These are phyloP conservation scores for Narthecium ossifragum DNA, from an alignment of 106 monocot species.

Conservation along the genomic window DNA sequence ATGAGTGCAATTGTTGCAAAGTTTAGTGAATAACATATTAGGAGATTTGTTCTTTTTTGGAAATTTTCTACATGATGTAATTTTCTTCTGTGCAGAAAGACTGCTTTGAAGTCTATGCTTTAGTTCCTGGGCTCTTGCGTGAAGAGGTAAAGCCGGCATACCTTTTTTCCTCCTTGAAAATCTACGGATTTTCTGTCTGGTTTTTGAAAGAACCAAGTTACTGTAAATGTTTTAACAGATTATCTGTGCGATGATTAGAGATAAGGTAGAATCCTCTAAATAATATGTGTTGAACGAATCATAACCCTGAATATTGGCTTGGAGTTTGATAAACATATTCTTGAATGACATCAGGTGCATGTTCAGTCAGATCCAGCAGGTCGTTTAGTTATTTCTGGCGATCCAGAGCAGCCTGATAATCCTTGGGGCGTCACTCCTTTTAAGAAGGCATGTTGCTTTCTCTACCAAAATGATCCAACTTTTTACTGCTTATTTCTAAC, in stretches of 20 bases:
- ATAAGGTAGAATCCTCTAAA: no score
- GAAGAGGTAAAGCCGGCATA: constrained; percentile 65
- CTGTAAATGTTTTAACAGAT: no score
- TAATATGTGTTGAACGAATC: no score
- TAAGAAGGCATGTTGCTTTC: constrained; percentile 43
- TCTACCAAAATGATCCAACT: neutral
- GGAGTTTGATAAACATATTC: neutral
- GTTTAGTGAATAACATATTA: no score
- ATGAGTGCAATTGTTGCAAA: no score
- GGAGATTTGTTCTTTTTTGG: no score
- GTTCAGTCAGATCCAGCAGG: constrained; percentile 82
- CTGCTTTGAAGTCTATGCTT: constrained; percentile 95
- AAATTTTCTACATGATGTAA: no score
- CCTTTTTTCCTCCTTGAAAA: neutral
- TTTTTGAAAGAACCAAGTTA: no score
- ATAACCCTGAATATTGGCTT: no score
- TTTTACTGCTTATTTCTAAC: neutral
- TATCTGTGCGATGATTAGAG: no score
- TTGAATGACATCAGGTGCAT: constrained; percentile 45
- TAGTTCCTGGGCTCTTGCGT: constrained; percentile 94
- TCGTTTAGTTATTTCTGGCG: constrained; percentile 64
- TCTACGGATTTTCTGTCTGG: no score
- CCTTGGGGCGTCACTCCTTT: constrained; percentile 85
- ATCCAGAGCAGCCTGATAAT: constrained; percentile 76
- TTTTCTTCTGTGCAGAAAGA: constrained; percentile 66